Evolutionary conservation across 1,284 basidiomycete species (phyloP), one percentile per base, ranked within the genome.

Genomic region (Apiotrichum siamense): DNA sequence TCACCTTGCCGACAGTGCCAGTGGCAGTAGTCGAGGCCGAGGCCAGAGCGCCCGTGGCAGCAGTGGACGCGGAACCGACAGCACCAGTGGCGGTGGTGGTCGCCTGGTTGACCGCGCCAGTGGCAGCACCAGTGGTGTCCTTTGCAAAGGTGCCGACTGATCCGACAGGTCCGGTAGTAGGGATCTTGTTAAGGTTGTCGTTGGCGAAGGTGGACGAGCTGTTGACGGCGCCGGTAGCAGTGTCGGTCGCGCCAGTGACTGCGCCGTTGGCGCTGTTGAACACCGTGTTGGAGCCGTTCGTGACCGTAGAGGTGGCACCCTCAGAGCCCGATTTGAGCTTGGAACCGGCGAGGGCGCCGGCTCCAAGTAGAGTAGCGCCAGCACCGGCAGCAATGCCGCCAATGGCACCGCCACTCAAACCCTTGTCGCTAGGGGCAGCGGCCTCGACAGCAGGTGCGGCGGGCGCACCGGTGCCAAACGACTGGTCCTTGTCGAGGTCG

Each of bases 71-170:
- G 35, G 21, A 26, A 27, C 43, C 36, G 25, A 33, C n/a, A 23
- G 25, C 31, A 24, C 50, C 41, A 18, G 54, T 18, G 7, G 39
- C 17, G 25, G 25, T 17, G 25, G 25, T 40, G 54, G 41, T 42
- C n/a, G 49, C 50, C n/a, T 43, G 43, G 39, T 50, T 44, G 15
- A 60, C 50, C 11, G 31, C 42, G 6, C 31, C 31, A 12, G 31
- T 33, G 52, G 43, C 46, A 23, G 50, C 50, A 15, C 43, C 43
- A 33, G 53, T 47, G 31, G 42, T 18, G 26, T 47, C 45, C 36
- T 38, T 47, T 18, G 36, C 37, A 15, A 39, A 38, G 36, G 36
- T 38, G 27, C 41, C 41, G 41, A 43, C 41, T 2, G 36, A 31
- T 20, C 26, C 26, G 15, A 47, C 27, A 17, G 45, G 33, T 4